Evolutionary conservation across 169 alveolate genomes (phyloP).

Genomic region (Cryptosporidium canis): DNA sequence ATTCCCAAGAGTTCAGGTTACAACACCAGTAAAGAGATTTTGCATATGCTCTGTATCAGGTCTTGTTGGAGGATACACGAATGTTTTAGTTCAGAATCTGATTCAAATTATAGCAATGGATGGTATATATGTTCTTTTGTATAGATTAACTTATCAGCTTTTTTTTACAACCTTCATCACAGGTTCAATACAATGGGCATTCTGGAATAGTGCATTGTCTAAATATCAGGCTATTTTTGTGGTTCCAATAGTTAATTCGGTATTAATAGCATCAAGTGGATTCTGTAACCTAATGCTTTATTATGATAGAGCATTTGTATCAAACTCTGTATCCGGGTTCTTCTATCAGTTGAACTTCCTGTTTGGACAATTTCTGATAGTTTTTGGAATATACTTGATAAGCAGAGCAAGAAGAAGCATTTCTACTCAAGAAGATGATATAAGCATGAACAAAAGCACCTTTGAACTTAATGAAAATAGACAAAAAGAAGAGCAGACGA

Average conservation of each 20-base stretch:
- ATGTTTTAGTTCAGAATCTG: constrained; percentile 49
- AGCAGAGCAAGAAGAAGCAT: constrained; percentile 19
- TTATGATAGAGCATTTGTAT: background rate
- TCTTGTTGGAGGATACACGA: constrained; percentile 58
- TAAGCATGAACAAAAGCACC: background rate
- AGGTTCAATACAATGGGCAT: constrained; percentile 37
- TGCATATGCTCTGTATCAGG: constrained; percentile 59
- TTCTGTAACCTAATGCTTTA: constrained; percentile 55
- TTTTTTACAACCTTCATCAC: constrained; percentile 2
- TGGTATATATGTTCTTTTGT: background rate
- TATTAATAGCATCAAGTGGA: constrained; percentile 63
- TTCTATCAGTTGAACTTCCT: background rate
- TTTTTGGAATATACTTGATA: constrained; percentile 45
- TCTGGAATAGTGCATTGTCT: constrained; percentile 55
- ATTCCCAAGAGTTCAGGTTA: constrained; percentile 42
- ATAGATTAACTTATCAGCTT: constrained; percentile 24
- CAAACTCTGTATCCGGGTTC: background rate
- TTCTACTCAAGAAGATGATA: background rate
- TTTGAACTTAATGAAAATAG: background rate
- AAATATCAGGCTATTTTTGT: constrained; percentile 63
- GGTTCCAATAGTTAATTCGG: constrained; percentile 65
- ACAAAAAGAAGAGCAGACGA: background rate
- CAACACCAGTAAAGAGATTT: constrained; percentile 42
- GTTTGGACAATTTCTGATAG: constrained; percentile 31
- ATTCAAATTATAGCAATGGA: constrained; percentile 8